phyloP scores from a whole-genome alignment of 345 rosid species.

The Psidium friedrichsthalianum region DNA sequence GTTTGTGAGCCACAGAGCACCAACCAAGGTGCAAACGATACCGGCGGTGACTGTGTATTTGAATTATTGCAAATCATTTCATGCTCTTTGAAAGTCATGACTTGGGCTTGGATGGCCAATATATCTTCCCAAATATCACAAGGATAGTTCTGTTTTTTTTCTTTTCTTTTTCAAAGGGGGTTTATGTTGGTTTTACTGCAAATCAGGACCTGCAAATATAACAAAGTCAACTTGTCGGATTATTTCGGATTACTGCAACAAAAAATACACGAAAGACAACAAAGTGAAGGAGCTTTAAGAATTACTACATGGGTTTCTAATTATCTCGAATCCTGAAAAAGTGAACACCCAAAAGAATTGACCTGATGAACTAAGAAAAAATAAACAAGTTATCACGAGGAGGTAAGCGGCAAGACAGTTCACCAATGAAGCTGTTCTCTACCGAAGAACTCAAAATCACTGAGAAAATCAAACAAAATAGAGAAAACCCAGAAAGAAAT shows the following conservation, averaged over 20 bases:
- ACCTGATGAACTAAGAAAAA: not conserved
- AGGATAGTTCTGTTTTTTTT: not conserved
- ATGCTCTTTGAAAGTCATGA: not conserved
- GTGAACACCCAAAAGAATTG: not conserved
- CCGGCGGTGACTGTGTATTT: not conserved
- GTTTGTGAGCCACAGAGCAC: not conserved
- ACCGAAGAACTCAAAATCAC: not conserved
- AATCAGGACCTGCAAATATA: not conserved
- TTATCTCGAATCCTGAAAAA: not conserved
- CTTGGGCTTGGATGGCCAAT: not conserved
- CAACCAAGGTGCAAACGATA: not conserved
- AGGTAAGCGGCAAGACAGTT: not conserved
- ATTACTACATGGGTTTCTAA: not conserved
- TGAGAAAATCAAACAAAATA: not conserved
- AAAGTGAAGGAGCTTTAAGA: not conserved
- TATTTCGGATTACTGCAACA: not conserved
- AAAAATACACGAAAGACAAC: not conserved
- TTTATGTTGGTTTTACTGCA: not conserved
- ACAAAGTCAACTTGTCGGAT: not conserved
- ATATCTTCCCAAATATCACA: not conserved
- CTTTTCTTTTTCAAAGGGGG: not conserved
- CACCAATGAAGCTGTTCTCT: not conserved
- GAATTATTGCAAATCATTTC: not conserved
- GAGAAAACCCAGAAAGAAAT: not conserved
- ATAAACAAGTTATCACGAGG: not conserved